A percentile compares a stretch with the other conserved stretches of the same genome.
phyloP scores from a whole-genome alignment of 139 green algal species.

The Zygnema circumcarinatum region DNA sequence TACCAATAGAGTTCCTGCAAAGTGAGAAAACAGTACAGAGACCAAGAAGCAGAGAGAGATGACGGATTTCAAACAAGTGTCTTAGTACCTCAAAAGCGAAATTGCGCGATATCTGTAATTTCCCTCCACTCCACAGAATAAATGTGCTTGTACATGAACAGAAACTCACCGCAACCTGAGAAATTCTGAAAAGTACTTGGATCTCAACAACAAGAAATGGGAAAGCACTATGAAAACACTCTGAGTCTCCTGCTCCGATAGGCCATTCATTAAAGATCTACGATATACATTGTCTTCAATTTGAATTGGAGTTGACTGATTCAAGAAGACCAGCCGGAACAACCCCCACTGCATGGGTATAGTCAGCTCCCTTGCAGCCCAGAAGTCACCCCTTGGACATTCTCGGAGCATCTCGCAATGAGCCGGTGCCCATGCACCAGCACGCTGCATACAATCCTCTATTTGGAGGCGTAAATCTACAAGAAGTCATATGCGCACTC shows the following conservation, averaged over 20 bases:
- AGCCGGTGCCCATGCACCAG: background rate
- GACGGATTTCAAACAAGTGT: no score
- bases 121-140: no score
- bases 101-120: no score
- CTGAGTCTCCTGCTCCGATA: background rate
- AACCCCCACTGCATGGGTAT: background rate
- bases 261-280: background rate
- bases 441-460: background rate
- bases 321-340: background rate
- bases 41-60: no score
- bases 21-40: no score
- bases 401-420: background rate
- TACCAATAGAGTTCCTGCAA: no score
- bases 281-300: background rate
- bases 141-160: no score
- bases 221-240: background rate
- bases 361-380: background rate
- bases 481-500: background rate
- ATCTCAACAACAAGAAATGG: background rate
- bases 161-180: no score
- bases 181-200: no score
- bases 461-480: constrained; percentile 10
- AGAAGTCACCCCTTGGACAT: background rate
- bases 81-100: no score
- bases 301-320: background rate